Evolutionary conservation across 164 flowering plant species (phyloP), one percentile per base, ranked within the genome.

Genomic region (Litsea cubeba): DNA sequence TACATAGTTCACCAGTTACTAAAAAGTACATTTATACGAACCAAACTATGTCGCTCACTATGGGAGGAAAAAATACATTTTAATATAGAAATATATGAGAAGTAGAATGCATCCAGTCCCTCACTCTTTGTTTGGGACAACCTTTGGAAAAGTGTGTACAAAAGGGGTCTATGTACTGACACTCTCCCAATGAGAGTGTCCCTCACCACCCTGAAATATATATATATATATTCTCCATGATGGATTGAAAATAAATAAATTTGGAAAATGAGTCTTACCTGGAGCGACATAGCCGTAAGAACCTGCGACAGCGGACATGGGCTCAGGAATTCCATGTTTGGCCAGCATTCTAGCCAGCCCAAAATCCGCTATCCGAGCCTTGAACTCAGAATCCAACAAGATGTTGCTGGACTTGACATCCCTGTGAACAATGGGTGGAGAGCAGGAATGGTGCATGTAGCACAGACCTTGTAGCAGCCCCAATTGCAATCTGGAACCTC

Each of bases 341-440:
- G 22, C 78, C 79, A 92, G 75, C 73, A 88, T 81, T 83, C 83
- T 88, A 17, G 97, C 98, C 20, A 95, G 69, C 12, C 98, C 98
- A 70, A 95, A 95, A 80, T 95, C 98, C 6, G 97, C 94, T 0
- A 95, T 83, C 65, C 67, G 87, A 2, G 97, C 94, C 25, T 81
- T 80, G 85, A 90, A 91, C 15, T 85, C 87, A 0, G 86, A 80
- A 71, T 95, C 97, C 77, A 95, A 66, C 79, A 95, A 78, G 18
- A 95, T 95, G 64, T 95, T 95, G 79, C 95, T 91, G 0, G 97
- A 85, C 79, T 95, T 95, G 62, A 93, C 89, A 68, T 95, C 98
- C 0, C 97, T 85, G 49, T 95, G 97, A 74, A 93, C 75, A 74
- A 95, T 85, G 0, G 94, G 87, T 0, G 91, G 92, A 17, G 86